Conservation (phyloP, 1,284 basidiomycete genomes). For the Retiboletus flavoniger region DNA sequence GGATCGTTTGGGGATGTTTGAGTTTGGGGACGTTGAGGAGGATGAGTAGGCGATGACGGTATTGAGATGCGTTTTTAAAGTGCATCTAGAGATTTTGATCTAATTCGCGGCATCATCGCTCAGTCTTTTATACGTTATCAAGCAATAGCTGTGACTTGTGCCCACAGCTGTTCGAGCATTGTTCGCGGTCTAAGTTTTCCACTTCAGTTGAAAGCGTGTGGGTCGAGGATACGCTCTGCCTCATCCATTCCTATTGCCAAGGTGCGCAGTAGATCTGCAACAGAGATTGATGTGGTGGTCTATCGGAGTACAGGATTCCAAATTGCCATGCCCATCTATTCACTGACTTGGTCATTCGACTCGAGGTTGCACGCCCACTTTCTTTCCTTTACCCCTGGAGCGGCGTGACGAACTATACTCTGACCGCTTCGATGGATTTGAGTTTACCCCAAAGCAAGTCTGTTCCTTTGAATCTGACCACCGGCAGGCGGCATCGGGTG, state of each 20-base stretch:
- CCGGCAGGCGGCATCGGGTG: conserved; percentile 18
- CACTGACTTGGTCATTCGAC: background rate
- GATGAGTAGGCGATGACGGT: conserved; percentile 43
- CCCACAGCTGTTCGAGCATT: background rate
- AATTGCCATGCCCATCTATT: background rate
- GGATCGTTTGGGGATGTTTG: conserved; percentile 82
- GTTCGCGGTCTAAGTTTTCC: conserved; percentile 2
- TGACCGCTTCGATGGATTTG: conserved; percentile 15
- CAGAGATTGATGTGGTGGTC: background rate
- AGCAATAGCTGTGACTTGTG: background rate
- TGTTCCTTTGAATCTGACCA: conserved; percentile 22
- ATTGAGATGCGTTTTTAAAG: conserved; percentile 16
- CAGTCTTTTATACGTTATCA: conserved; percentile 3
- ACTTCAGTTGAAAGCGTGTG: background rate
- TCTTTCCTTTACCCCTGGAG: background rate
- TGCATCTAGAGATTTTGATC: conserved; percentile 19
- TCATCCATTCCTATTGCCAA: background rate
- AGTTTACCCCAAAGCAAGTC: conserved; percentile 28
- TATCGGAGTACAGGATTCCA: conserved; percentile 14
- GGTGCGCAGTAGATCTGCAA: background rate
- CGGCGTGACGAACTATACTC: background rate
- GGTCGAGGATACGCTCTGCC: background rate
- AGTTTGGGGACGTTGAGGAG: conserved; percentile 82
- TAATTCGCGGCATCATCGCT: conserved; percentile 9
- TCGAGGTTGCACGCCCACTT: no score